Evolutionary conservation across 1,284 basidiomycete genomes (phyloP), one percentile per base, ranked within the genome.

Genomic region (Ganoderma lucidum): DNA sequence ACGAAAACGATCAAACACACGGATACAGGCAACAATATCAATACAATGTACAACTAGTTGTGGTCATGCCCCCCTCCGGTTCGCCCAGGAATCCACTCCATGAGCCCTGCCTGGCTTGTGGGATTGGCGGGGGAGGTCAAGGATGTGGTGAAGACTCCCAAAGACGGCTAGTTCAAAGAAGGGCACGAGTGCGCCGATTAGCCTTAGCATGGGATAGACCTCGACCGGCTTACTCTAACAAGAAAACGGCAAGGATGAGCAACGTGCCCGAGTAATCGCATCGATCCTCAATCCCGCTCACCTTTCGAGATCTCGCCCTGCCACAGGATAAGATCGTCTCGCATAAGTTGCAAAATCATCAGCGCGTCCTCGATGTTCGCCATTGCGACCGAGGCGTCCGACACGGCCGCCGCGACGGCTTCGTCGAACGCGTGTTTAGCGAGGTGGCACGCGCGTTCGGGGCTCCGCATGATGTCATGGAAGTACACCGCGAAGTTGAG

Each of bases 401-500:
- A 56, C 56, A 83, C 81, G 67, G 89, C 80, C 35, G 84, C 83
- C 44, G 81, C 77, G 41, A 92, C 84, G 0, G 90, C 91, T 72
- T 91, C 89, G 75, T 92, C 91, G 72, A 92, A 91, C 2, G 90
- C 90, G 71, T 88, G 88, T 75, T 92, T 92, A 1, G 90, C 96
- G 72, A 98, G 88, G 81, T 96, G 95, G 83, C 96, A 97, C 60
- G 96, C 96, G 73, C 94, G 88, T 81, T 97, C 94, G 68, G 96
- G 95, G 77, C 92, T 94, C 83, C 95, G 94, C 78, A 93, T 88
- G 79, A 98, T 96, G 83, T 98, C 96, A 83, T 97, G 96, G 84
- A 96, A 98, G 85, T 96, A 98, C 72, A 98, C 96, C 61, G 95
- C 94, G 83, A 98, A 98, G 86, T 98, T 98, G 78, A 98, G 88